phyloP scores from a whole-genome alignment of 2,329 filamentous ascomycete genomes.

The Colletotrichum cereale region DNA sequence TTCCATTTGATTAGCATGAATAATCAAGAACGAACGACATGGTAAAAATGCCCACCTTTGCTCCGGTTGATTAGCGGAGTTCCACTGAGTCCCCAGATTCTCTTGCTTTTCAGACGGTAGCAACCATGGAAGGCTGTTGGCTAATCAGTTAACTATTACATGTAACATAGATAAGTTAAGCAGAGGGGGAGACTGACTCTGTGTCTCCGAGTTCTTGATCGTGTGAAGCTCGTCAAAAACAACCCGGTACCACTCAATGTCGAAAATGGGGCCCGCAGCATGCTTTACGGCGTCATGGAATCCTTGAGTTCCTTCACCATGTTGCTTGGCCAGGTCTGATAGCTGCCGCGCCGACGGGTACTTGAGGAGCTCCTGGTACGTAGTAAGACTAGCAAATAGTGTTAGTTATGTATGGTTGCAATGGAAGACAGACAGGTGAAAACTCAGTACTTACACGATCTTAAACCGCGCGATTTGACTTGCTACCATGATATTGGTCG shows the following conservation, averaged over 20 bases:
- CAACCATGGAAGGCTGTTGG: neutral
- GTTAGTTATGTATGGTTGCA: neutral
- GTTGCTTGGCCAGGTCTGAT: neutral
- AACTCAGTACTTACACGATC: slow-evolving; percentile 2
- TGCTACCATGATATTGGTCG: neutral
- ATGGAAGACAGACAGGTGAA: no score
- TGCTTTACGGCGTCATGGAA: neutral
- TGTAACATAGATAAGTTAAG: no score
- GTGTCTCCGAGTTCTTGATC: slow-evolving; percentile 62
- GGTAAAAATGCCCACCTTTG: neutral
- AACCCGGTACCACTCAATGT: slow-evolving; percentile 1
- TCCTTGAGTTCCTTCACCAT: neutral
- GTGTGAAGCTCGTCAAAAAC: slow-evolving; percentile 59
- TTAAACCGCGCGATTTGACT: neutral
- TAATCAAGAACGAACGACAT: rapidly evolving
- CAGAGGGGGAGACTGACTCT: slow-evolving; percentile 45
- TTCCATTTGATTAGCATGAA: neutral
- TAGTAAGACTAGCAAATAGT: neutral
- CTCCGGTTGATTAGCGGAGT: neutral
- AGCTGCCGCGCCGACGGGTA: neutral
- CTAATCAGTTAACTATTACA: neutral
- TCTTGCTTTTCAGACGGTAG: neutral
- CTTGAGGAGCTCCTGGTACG: neutral
- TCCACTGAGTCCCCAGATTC: slow-evolving; percentile 1
- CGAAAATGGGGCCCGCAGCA: neutral